These are phyloP conservation scores for Zasmidium angulare DNA, from an alignment of 2,329 filamentous ascomycete genomes.

Conservation along the genomic window DNA sequence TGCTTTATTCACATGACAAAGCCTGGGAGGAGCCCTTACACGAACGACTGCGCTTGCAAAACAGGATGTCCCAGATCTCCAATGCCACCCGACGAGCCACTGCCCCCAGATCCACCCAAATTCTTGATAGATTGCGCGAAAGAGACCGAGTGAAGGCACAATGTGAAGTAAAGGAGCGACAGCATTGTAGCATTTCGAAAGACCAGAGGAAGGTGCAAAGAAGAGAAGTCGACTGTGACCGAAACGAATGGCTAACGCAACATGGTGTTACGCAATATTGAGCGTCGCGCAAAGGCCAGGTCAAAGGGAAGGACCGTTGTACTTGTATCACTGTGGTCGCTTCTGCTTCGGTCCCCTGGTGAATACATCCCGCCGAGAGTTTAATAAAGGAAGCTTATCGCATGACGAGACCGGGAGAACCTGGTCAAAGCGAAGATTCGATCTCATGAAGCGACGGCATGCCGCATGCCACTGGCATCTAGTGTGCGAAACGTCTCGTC, in stretches of 20 bases:
- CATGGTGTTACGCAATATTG: too few species aligned
- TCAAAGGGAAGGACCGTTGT: neutral
- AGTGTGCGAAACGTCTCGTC: too few species aligned
- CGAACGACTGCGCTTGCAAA: constrained; percentile 17
- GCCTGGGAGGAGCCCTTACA: too few species aligned
- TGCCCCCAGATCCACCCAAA: constrained; percentile 23
- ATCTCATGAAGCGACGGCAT: too few species aligned
- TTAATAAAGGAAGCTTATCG: neutral
- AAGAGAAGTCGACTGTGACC: too few species aligned
- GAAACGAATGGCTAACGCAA: too few species aligned
- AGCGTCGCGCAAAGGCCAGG: neutral
- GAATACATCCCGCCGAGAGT: too few species aligned
- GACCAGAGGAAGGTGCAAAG: too few species aligned
- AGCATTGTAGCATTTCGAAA: too few species aligned
- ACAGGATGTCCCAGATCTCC: constrained; percentile 24
- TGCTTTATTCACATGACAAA: too few species aligned
- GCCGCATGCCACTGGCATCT: too few species aligned
- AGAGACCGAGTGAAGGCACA: neutral
- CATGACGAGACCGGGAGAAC: neutral
- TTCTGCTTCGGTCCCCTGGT: neutral
- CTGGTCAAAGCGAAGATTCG: neutral
- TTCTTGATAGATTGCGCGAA: constrained; percentile 20
- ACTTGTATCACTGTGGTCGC: neutral
- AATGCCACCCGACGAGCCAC: constrained; percentile 21
- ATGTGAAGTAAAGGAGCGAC: too few species aligned